Conservation (phyloP, 331 rosid species). For the Malus hybrid region DNA sequence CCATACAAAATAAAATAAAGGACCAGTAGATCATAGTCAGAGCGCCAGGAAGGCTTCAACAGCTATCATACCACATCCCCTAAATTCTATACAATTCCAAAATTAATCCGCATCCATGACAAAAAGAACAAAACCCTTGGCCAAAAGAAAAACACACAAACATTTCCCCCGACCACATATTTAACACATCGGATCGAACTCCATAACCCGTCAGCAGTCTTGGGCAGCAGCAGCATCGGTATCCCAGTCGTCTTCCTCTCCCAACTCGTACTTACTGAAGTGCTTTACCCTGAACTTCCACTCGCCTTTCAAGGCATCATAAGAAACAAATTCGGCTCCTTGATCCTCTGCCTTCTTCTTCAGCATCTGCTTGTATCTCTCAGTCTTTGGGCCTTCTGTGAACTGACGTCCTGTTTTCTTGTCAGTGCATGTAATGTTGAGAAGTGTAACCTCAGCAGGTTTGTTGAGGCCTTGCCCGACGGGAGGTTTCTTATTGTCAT, state of each 20-base stretch:
- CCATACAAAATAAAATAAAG: not conserved
- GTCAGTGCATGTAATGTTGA: conserved; percentile 79
- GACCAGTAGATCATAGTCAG: not conserved
- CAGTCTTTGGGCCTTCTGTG: conserved; percentile 69
- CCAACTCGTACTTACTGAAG: conserved; percentile 61
- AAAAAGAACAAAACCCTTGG: not conserved
- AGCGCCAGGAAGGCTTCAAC: not conserved
- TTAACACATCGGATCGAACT: not conserved
- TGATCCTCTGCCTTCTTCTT: conserved; percentile 87
- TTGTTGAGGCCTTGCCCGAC: conserved; percentile 98
- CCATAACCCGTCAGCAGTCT: not conserved
- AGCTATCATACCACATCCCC: not conserved
- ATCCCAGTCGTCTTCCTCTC: conserved; percentile 21
- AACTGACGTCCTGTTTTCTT: conserved; percentile 67
- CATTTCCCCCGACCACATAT: not conserved
- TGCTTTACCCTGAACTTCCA: conserved; percentile 91
- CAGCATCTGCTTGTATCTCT: conserved; percentile 83
- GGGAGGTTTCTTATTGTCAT: conserved; percentile 87
- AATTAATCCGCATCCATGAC: not conserved
- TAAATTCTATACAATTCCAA: conserved; percentile 15
- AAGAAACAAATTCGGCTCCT: conserved; percentile 82
- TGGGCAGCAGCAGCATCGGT: conserved; percentile 8
- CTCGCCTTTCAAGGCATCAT: conserved; percentile 69
- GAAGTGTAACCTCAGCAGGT: conserved; percentile 94
- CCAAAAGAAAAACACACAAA: not conserved